Percentiles rank a stretch among this genome's conserved stretches.
phyloP scores from a whole-genome alignment of 352 stramenopile species.

The Globisporangium radiosum region DNA sequence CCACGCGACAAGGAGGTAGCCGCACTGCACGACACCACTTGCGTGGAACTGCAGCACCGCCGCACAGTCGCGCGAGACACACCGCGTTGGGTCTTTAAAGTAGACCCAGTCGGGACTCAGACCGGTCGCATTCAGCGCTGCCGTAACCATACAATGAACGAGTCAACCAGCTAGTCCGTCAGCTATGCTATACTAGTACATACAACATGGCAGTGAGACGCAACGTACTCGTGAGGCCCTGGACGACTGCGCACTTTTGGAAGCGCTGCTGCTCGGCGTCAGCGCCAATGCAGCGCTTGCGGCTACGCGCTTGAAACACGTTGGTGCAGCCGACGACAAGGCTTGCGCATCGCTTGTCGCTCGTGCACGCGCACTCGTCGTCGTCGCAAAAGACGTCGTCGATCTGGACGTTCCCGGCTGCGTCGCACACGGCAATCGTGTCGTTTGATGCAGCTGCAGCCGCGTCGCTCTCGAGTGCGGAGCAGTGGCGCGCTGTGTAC shows the following conservation, averaged over 20 bases:
- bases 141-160: neutral
- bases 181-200: neutral
- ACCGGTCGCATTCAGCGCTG: slow-evolving; percentile 39
- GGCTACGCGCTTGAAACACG: slow-evolving; percentile 60
- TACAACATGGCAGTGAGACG: neutral
- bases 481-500: slow-evolving; percentile 69
- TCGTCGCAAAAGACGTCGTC: slow-evolving; percentile 79
- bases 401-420: slow-evolving; percentile 49
- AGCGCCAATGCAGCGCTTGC: slow-evolving; percentile 59
- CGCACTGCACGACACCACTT: slow-evolving; percentile 59
- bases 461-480: slow-evolving; percentile 8
- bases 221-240: slow-evolving; percentile 43
- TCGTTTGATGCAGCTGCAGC: slow-evolving; percentile 6
- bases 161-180: neutral
- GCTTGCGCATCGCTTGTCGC: slow-evolving; percentile 47
- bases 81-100: slow-evolving; percentile 51
- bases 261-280: slow-evolving; percentile 40
- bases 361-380: slow-evolving; percentile 46
- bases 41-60: slow-evolving; percentile 54
- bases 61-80: slow-evolving; percentile 53
- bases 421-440: slow-evolving; percentile 48
- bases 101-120: slow-evolving; percentile 59
- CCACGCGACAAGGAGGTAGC: slow-evolving; percentile 59
- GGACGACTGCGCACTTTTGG: slow-evolving; percentile 35
- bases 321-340: slow-evolving; percentile 63